These are phyloP conservation scores for Talaromyces verruculosus DNA, from an alignment of 2,329 filamentous ascomycete genomes.

Conservation along the genomic window DNA sequence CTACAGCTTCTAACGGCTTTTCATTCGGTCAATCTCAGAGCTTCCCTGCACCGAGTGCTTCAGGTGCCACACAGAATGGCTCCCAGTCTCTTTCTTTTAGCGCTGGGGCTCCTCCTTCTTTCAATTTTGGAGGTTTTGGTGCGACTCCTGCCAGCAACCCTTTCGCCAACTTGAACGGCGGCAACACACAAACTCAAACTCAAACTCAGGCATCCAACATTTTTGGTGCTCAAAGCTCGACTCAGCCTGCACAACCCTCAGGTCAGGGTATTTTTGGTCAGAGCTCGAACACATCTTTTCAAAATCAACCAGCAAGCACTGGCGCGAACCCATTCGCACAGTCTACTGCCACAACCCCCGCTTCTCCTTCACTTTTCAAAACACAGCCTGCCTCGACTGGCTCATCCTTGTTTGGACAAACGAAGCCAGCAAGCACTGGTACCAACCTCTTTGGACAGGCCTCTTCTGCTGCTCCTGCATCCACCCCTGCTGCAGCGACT, in stretches of 20 bases:
- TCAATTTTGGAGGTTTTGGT: slow-evolving; percentile 27
- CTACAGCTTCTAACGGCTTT: slow-evolving; percentile 33
- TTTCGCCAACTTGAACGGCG: slow-evolving; percentile 34
- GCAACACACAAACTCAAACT: slow-evolving; percentile 15
- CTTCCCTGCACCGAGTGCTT: slow-evolving; percentile 32
- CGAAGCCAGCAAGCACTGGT: slow-evolving; percentile 24
- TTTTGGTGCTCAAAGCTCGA: slow-evolving; percentile 12
- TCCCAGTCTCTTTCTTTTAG: slow-evolving; percentile 35
- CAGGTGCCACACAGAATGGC: slow-evolving; percentile 29
- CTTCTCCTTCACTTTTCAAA: slow-evolving; percentile 14
- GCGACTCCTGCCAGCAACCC: slow-evolving; percentile 39
- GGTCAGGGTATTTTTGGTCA: slow-evolving; percentile 18
- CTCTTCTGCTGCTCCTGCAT: slow-evolving; percentile 22
- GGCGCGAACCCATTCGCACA: slow-evolving; percentile 27
- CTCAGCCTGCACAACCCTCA: slow-evolving; percentile 15
- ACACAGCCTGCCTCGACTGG: slow-evolving; percentile 14
- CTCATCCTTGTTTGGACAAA: slow-evolving; percentile 21
- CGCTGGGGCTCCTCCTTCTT: slow-evolving; percentile 31
- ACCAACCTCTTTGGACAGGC: slow-evolving; percentile 33
- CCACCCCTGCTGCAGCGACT: slow-evolving; percentile 20
- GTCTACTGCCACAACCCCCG: slow-evolving; percentile 8
- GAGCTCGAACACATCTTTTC: background rate
- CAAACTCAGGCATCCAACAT: slow-evolving; percentile 28
- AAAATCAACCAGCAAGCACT: slow-evolving; percentile 25
- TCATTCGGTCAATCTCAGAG: slow-evolving; percentile 40